phyloP scores from a whole-genome alignment of 2,329 filamentous ascomycete species.

The Lasiodiplodia sp. region DNA sequence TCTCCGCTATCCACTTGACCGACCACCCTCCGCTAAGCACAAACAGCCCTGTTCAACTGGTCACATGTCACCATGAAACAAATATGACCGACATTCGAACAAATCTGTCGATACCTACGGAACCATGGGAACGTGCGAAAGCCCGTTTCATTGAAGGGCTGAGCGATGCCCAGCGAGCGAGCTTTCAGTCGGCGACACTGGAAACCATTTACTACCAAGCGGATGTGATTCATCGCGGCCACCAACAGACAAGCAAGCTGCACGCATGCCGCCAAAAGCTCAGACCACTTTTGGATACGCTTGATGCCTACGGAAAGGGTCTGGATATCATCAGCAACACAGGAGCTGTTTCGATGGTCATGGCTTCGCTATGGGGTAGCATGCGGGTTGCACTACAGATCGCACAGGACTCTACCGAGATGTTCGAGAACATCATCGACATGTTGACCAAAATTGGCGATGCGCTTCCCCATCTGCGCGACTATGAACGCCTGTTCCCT shows the following conservation, averaged over 20 bases:
- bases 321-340: constrained; percentile 37
- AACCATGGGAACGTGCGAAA: constrained; percentile 37
- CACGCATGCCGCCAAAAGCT: constrained; percentile 34
- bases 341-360: constrained; percentile 29
- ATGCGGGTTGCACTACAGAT: constrained; percentile 36
- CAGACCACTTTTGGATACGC: constrained; percentile 32
- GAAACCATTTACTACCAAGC: constrained; percentile 39
- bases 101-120: constrained; percentile 32
- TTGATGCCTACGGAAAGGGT: constrained; percentile 36
- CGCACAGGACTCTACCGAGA: constrained; percentile 33
- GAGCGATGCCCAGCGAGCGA: constrained; percentile 25
- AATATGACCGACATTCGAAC: constrained; percentile 16
- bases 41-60: not conserved
- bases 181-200: constrained; percentile 34
- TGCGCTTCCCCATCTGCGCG: constrained; percentile 34
- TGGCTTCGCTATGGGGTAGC: constrained; percentile 37
- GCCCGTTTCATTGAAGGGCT: constrained; percentile 33
- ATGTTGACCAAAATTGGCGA: constrained; percentile 38
- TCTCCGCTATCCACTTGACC: not conserved
- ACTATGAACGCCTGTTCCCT: constrained; percentile 35
- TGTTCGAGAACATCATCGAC: constrained; percentile 35
- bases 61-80: not conserved
- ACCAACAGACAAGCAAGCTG: constrained; percentile 32
- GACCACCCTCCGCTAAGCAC: not conserved
- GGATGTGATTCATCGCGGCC: constrained; percentile 34